phyloP scores from a whole-genome alignment of 257 asterid genomes.

The Salvia miltiorrhiza region DNA sequence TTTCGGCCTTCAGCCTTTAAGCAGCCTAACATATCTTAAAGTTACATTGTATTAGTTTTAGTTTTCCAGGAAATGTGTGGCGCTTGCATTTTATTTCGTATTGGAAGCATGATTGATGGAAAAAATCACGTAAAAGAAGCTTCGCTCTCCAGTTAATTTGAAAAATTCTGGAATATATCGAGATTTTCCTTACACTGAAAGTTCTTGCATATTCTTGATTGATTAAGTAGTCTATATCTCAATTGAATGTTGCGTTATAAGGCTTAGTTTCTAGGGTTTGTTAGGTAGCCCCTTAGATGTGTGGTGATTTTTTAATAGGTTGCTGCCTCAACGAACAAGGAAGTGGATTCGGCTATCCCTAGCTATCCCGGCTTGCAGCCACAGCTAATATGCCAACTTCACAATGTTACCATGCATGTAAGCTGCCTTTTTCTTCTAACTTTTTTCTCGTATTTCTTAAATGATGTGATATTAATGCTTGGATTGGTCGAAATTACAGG shows the following conservation, averaged over 20 bases:
- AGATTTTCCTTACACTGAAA: background rate
- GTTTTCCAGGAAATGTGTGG: background rate
- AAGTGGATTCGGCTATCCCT: slow-evolving; percentile 68
- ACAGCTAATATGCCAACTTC: slow-evolving; percentile 84
- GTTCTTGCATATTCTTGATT: background rate
- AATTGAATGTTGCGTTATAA: background rate
- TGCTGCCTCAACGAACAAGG: slow-evolving; percentile 85
- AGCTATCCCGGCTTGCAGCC: slow-evolving; percentile 79
- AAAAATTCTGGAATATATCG: background rate
- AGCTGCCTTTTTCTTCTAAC: slow-evolving; percentile 4
- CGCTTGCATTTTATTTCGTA: background rate
- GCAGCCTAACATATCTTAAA: background rate
- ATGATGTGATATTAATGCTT: slow-evolving; percentile 5
- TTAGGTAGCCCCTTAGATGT: background rate
- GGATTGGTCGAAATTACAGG: slow-evolving; percentile 42
- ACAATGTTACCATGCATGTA: slow-evolving; percentile 88
- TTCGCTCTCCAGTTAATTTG: background rate
- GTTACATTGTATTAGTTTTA: slow-evolving; percentile 3
- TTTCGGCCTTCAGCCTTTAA: background rate
- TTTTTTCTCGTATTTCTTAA: background rate
- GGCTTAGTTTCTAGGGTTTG: background rate
- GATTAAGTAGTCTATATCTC: background rate
- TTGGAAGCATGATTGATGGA: background rate
- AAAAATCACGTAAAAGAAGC: background rate
- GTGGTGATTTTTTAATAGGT: slow-evolving; percentile 40